Conservation (phyloP, 1,284 basidiomycete species). For the Marasmius oreades region DNA sequence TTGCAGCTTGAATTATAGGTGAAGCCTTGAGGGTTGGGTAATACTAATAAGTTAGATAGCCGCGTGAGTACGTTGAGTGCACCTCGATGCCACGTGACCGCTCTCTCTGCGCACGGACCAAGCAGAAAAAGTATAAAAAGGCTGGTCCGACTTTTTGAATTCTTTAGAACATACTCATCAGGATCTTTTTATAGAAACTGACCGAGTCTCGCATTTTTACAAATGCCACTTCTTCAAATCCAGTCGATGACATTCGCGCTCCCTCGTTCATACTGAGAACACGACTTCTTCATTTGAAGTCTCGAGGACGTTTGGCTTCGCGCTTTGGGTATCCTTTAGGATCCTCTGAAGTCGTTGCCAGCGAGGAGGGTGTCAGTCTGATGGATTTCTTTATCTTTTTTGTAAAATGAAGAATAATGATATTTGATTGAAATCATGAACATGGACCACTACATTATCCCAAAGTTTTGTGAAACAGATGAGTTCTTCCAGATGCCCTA, state of each 20-base stretch:
- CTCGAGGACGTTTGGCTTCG: conserved; percentile 74
- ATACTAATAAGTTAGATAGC: too few species aligned
- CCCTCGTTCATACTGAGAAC: conserved; percentile 77
- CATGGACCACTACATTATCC: too few species aligned
- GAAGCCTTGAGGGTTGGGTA: too few species aligned
- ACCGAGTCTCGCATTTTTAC: conserved; percentile 88
- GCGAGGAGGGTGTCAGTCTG: conserved; percentile 74
- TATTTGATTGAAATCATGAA: too few species aligned
- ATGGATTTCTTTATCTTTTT: conserved; percentile 45
- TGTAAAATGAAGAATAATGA: background rate
- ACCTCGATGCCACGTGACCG: background rate
- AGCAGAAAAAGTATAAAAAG: conserved; percentile 35
- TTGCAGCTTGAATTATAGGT: too few species aligned
- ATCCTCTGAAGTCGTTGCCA: conserved; percentile 35
- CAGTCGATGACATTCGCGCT: conserved; percentile 73
- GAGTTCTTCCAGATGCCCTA: too few species aligned
- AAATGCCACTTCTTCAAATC: conserved; percentile 79
- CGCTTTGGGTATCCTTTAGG: conserved; percentile 35
- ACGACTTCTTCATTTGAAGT: conserved; percentile 40
- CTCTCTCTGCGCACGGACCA: conserved; percentile 35
- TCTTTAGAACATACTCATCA: conserved; percentile 81
- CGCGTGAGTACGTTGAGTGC: too few species aligned
- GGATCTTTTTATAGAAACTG: conserved; percentile 90
- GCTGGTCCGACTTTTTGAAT: conserved; percentile 19
- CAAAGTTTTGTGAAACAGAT: too few species aligned